Evolutionary conservation across 345 rosid species (phyloP), one percentile per base, ranked within the genome.

Genomic region (Pistacia integerrima): DNA sequence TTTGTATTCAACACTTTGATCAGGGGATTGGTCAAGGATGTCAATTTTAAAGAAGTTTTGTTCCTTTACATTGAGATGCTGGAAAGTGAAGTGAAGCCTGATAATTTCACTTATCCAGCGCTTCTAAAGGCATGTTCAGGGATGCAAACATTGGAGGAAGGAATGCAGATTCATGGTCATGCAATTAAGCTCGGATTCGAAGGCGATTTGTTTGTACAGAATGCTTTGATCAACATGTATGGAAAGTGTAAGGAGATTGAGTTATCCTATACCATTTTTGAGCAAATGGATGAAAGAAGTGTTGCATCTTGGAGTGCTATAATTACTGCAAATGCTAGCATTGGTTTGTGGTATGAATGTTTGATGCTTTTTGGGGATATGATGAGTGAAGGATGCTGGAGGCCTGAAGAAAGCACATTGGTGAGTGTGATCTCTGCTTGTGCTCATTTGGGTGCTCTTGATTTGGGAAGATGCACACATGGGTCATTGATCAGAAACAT

Each of bases 351-450:
- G 84, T 25, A 20, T 18, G 78, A 81, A 30, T 83, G 87, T 76
- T 74, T 83, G 46, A 46, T 38, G 80, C 77, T 81, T 74, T 83
- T 77, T 11, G 60, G 70, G 56, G 65, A 79, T 60, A 86, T 86
- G 89, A 56, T 13, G 51, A 52, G 64, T 22, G 59, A 60, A 8
- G 82, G 70, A 67, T 14, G 28, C 67, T 79, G 83, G 73, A 82
- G 83, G 73, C 85, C 86, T 14, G 87, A 88, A 74, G 86, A 86
- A 55, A 81, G 87, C 76, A 77, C 82, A 58, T 56, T 86, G 18
- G 86, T 84, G 67, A 79, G 82, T 33, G 76, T 86, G 68, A 85
- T 88, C 36, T 84, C 87, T 5, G 85, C 82, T 67, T 88, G 91
- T 69, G 81, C 85, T 60, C 83, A 84, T 67, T 57, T 88, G 75